phyloP scores from a whole-genome alignment of 345 rosid species.

The Cardamine occulta region DNA sequence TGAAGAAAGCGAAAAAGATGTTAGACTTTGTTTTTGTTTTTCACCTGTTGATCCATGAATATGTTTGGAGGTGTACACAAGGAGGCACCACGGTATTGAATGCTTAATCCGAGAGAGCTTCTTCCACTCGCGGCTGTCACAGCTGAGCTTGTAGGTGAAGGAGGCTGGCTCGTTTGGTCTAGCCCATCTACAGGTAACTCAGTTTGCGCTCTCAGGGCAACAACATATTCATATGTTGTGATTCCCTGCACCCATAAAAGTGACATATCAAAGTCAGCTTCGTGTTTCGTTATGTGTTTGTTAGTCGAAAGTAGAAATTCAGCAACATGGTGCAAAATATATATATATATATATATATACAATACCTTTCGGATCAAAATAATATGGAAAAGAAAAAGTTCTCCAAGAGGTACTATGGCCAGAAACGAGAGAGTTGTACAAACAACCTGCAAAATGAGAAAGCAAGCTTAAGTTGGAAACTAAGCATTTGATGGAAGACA shows the following conservation, averaged over 20 bases:
- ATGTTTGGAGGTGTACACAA: constrained; percentile 98
- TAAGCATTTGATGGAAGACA: constrained; percentile 18
- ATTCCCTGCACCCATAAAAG: constrained; percentile 64
- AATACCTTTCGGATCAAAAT: constrained; percentile 83
- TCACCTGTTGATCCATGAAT: constrained; percentile 91
- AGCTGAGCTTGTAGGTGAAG: constrained; percentile 87
- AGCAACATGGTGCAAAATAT: neutral
- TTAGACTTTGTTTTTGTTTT: constrained; percentile 5
- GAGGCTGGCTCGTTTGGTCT: constrained; percentile 69
- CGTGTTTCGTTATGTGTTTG: neutral
- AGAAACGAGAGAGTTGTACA: constrained; percentile 82
- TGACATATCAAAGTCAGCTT: constrained; percentile 15
- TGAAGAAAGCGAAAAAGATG: neutral
- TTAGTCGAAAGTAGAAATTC: constrained; percentile 8
- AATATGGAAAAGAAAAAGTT: constrained; percentile 88
- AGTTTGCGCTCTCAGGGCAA: constrained; percentile 87
- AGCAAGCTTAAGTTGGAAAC: neutral
- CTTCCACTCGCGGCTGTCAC: constrained; percentile 82
- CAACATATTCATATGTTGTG: constrained; percentile 90
- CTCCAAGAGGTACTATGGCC: constrained; percentile 85
- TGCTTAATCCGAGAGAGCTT: constrained; percentile 83
- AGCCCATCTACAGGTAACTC: constrained; percentile 75
- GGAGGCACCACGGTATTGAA: constrained; percentile 78
- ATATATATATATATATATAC: neutral
- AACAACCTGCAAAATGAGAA: constrained; percentile 55